Percentiles rank a stretch among this genome's conserved stretches.
Evolutionary conservation across 1,284 basidiomycete species (phyloP).

Genomic region (Chalciporus sp.): DNA sequence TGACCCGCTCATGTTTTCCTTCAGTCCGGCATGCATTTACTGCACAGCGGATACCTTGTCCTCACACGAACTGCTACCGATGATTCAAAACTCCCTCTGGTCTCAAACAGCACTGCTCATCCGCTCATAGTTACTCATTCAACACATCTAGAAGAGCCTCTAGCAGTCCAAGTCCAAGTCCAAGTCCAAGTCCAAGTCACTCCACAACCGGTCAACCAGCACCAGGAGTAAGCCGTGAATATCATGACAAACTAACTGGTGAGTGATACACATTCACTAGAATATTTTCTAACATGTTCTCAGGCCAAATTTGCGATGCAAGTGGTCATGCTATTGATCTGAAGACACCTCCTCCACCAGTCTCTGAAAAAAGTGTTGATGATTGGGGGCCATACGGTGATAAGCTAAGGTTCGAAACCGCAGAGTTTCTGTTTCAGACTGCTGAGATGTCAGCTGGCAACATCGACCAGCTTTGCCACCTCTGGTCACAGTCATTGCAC

Average conservation of each 20-base stretch:
- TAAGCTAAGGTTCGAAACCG: conserved; percentile 19
- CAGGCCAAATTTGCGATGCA: conserved; percentile 6
- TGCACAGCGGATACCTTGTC: conserved; percentile 3
- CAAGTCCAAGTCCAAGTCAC: not conserved
- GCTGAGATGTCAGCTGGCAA: conserved; percentile 20
- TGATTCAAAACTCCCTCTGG: conserved; percentile 3
- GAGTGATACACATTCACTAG: not conserved
- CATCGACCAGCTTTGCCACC: conserved; percentile 16
- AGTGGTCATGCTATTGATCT: conserved; percentile 10
- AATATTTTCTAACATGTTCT: not conserved
- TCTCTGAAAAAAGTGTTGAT: conserved; percentile 1
- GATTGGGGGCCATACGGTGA: conserved; percentile 21
- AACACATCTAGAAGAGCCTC: not conserved
- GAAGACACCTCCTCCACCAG: conserved; percentile 3
- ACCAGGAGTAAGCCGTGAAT: not conserved
- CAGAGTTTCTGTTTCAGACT: conserved; percentile 22
- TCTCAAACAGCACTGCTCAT: conserved; percentile 2
- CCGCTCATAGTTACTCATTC: not conserved
- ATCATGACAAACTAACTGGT: conserved; percentile 3
- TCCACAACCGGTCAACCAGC: not conserved
- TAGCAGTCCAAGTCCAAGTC: not conserved
- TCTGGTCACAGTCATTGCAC: conserved; percentile 6
- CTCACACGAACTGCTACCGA: not conserved
- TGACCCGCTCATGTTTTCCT: too few relatives aligned
- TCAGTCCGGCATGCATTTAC: not conserved